Evolutionary conservation across 257 asterid genomes (phyloP).

Genomic region (Capsicum chinense): DNA sequence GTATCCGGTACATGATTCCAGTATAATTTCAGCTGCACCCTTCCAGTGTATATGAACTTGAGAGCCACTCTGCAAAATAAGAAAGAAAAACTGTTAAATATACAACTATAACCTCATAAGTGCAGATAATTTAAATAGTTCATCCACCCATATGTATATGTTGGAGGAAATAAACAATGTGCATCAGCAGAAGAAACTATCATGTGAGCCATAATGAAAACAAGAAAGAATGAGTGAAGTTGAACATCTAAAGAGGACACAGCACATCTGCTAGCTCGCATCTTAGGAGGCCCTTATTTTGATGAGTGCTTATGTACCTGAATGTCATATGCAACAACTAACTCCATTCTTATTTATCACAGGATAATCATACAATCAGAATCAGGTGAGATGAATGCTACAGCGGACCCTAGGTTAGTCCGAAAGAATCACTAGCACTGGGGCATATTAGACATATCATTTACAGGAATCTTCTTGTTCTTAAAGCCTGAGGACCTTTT

Average conservation of each 20-base stretch:
- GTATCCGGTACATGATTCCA: conserved; percentile 68
- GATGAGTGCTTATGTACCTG: conserved; percentile 9
- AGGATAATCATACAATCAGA: conserved; percentile 18
- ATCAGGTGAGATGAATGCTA: neutral
- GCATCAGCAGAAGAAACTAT: conserved; percentile 13
- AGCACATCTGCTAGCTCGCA: neutral
- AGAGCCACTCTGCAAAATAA: conserved; percentile 64
- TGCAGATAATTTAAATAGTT: conserved; percentile 25
- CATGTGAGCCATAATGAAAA: conserved; percentile 8
- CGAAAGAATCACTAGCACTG: conserved; percentile 5
- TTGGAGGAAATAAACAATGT: neutral
- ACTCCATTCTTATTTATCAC: neutral
- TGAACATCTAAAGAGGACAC: conserved; percentile 23
- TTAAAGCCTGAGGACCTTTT: conserved; percentile 11
- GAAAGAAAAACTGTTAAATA: conserved; percentile 23
- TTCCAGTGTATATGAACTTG: conserved; percentile 91
- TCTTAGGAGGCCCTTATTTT: conserved; percentile 9
- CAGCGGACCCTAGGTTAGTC: conserved; percentile 12
- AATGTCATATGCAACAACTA: neutral
- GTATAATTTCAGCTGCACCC: conserved; percentile 96
- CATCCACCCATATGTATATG: neutral
- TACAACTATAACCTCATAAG: neutral
- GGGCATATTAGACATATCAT: neutral
- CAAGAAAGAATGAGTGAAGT: conserved; percentile 15
- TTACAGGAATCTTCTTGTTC: conserved; percentile 1